Evolutionary conservation across 305 asterid genomes (phyloP).

Genomic region (Rubia balearica): DNA sequence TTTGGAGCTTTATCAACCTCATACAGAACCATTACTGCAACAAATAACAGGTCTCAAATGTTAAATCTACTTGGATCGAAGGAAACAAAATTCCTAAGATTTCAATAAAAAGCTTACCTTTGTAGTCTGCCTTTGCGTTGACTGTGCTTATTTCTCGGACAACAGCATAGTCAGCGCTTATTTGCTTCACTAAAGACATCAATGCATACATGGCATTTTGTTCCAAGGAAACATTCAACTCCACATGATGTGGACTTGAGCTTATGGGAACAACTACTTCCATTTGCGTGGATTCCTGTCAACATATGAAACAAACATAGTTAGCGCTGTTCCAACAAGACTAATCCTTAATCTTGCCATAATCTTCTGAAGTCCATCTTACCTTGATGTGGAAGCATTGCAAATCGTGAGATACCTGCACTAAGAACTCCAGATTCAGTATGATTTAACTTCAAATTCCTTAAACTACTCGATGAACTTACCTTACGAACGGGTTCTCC

Average conservation of each 20-base stretch:
- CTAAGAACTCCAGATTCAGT: slow-evolving; percentile 14
- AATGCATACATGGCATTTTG: slow-evolving; percentile 60
- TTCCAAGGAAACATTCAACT: slow-evolving; percentile 59
- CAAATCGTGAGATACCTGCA: slow-evolving; percentile 74
- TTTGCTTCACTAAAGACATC: slow-evolving; percentile 65
- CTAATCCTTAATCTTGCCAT: neutral
- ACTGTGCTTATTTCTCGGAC: slow-evolving; percentile 60
- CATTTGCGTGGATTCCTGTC: slow-evolving; percentile 57
- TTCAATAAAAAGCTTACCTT: slow-evolving; percentile 36
- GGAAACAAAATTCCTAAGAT: neutral
- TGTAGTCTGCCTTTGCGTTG: slow-evolving; percentile 44
- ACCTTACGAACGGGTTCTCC: slow-evolving; percentile 67
- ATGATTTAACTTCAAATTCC: neutral
- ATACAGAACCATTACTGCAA: slow-evolving; percentile 63
- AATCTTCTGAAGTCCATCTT: slow-evolving; percentile 18
- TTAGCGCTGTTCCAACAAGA: neutral
- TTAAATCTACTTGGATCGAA: neutral
- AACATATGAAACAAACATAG: neutral
- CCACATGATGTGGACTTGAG: slow-evolving; percentile 80
- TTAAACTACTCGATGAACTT: slow-evolving; percentile 19
- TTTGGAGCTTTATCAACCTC: slow-evolving; percentile 73
- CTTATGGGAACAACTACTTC: slow-evolving; percentile 60
- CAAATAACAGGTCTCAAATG: slow-evolving; percentile 3
- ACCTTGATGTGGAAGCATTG: slow-evolving; percentile 63
- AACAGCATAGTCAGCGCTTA: slow-evolving; percentile 46